phyloP scores from a whole-genome alignment of 345 rosid species.

The Citrus inodora region DNA sequence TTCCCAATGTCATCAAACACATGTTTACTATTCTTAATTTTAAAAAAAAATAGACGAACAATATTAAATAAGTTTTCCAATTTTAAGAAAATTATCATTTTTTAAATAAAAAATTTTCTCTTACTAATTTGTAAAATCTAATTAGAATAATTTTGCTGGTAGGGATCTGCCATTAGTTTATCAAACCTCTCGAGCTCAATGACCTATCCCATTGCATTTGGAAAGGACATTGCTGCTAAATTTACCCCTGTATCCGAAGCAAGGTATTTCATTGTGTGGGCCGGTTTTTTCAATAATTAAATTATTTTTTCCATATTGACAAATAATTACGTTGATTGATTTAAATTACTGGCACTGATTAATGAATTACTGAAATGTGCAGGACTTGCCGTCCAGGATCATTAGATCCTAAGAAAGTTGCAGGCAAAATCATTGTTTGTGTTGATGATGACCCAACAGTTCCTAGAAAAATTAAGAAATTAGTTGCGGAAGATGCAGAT shows the following conservation, averaged over 20 bases:
- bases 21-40: neutral
- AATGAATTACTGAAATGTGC: constrained; percentile 9
- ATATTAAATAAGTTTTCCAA: too few species aligned
- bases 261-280: constrained; percentile 28
- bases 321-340: neutral
- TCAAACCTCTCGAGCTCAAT: constrained; percentile 45
- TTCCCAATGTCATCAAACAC: neutral
- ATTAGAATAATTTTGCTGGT: neutral
- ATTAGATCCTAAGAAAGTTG: constrained; percentile 51
- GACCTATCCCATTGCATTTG: constrained; percentile 58
- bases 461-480: constrained; percentile 41
- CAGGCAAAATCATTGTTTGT: constrained; percentile 62
- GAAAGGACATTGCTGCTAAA: constrained; percentile 48
- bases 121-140: neutral
- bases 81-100: neutral
- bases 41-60: too few species aligned
- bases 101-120: neutral
- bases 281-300: neutral
- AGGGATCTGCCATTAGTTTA: constrained; percentile 74
- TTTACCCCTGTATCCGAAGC: constrained; percentile 53
- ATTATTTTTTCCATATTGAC: neutral
- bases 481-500: constrained; percentile 60
- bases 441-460: constrained; percentile 25
- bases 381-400: constrained; percentile 74
- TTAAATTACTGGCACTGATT: neutral